Base-by-base conservation (phyloP, 1,284 basidiomycete genomes). In the Ustilago shanxiensis region DNA sequence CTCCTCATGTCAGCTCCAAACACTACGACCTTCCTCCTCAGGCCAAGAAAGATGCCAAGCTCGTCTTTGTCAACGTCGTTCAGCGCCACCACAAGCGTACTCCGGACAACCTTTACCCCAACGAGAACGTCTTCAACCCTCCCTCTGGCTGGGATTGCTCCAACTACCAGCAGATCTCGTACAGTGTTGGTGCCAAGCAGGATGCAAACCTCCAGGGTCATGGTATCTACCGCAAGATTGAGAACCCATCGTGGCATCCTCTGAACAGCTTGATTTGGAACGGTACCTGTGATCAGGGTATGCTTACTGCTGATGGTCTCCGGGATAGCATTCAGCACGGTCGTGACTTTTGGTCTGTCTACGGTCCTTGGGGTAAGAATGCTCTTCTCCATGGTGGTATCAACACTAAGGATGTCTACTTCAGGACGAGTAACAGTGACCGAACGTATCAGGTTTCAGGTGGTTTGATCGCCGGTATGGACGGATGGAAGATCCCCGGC, bases 201-300 rank as follows among this genome's bases (percentile, higher is more conserved):
- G 65, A 63, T 11, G 35, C 61, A 26, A 44, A 61, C 6, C 47
- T 66, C 1, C 56, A 65, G 22, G 61, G 60, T 7, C 60, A 66
- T 16, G 72, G 69, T 80, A 85, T 90, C 31, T 88, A 86, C 59
- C 88, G 88, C 68, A 69, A 88, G 54, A 88, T 87, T 7, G 52
- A 80, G 47, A 87, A 86, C 44, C 88, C 88, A 1, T 69, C 85
- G 6, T 83, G 85, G 86, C 88, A 90, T 64, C 88, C 90, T 1
- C 89, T 90, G 69, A 83, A 87, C 29, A 82, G 79, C n/a, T 84
- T 87, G 59, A 87, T 90, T n/a, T 90, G 90, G 89, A 86, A 88
- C 44, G 90, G 89, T 6, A 89, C 88, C 2, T 90, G 89, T 78
- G 89, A 90, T 75, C 71, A 86, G 16, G 90, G 90, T 28, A 89